Conservation (phyloP, 148 eudicot species). For the Rhododendron molle region DNA sequence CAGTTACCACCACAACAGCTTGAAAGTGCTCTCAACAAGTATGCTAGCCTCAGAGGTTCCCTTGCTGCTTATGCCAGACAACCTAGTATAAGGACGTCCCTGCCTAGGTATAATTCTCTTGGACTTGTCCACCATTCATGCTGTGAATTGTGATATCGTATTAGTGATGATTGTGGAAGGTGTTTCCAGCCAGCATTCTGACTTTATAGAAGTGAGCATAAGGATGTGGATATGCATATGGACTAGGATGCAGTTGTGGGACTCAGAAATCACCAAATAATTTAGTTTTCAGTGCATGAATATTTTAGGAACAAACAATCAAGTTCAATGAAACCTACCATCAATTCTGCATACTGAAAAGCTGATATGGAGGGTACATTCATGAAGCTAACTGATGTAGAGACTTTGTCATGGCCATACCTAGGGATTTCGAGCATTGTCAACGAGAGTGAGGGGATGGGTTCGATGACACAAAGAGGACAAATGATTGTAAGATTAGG, state of each 20-base stretch:
- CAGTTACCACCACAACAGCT: constrained; percentile 92
- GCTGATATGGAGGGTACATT: neutral
- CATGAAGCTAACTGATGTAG: neutral
- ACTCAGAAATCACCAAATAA: neutral
- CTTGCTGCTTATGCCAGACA: constrained; percentile 74
- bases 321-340: neutral
- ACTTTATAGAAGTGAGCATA: neutral
- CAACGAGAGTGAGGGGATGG: neutral
- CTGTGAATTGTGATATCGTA: no score
- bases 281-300: neutral
- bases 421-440: neutral
- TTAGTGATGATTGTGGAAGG: neutral
- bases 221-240: neutral
- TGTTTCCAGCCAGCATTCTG: neutral
- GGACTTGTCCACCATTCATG: neutral
- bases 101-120: constrained; percentile 56
- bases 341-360: neutral
- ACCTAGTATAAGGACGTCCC: constrained; percentile 48
- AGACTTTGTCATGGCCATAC: neutral
- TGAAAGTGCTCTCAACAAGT: constrained; percentile 86
- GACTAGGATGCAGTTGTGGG: neutral
- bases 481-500: neutral
- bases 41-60: constrained; percentile 63
- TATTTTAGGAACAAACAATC: neutral
- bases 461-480: neutral